Evolutionary conservation across 1,284 basidiomycete species (phyloP).

Genomic region (Ceratorhiza oryzae-sativae): DNA sequence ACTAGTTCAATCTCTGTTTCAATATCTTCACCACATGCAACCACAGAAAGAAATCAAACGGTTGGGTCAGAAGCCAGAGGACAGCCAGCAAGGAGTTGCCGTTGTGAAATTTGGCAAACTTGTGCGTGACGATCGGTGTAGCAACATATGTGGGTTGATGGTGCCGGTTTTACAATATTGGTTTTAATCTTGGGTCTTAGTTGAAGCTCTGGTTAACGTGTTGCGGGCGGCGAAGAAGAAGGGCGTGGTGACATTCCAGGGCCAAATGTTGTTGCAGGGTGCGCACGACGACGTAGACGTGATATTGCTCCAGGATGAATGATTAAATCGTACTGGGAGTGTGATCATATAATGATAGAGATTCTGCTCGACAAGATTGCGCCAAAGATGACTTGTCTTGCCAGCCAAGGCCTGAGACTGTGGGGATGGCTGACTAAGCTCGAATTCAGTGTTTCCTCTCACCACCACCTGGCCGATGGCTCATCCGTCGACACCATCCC

Average conservation of each 20-base stretch:
- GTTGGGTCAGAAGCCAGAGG: constrained; percentile 29
- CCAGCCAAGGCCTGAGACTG: too few species aligned
- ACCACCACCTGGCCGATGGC: background rate
- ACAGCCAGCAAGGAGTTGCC: constrained; percentile 28
- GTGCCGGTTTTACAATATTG: too few species aligned
- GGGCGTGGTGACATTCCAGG: constrained; percentile 40
- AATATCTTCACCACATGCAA: background rate
- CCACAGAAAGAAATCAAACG: constrained; percentile 42
- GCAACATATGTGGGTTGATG: constrained; percentile 43
- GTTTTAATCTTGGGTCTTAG: too few species aligned
- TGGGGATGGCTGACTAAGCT: background rate
- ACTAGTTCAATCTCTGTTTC: background rate
- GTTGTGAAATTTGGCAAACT: constrained; percentile 40
- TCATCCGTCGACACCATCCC: background rate
- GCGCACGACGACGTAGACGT: constrained; percentile 42
- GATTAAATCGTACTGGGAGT: too few species aligned
- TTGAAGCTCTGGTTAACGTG: constrained; percentile 42
- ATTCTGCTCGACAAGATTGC: too few species aligned
- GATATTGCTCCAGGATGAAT: constrained; percentile 26
- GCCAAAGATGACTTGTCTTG: too few species aligned
- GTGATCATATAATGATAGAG: too few species aligned
- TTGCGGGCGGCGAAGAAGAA: constrained; percentile 42
- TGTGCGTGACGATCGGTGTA: constrained; percentile 41
- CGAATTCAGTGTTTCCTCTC: too few species aligned
- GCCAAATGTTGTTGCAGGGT: constrained; percentile 42